Conservation (phyloP, 176 grass and related monocot genomes). For the Poa pratensis region DNA sequence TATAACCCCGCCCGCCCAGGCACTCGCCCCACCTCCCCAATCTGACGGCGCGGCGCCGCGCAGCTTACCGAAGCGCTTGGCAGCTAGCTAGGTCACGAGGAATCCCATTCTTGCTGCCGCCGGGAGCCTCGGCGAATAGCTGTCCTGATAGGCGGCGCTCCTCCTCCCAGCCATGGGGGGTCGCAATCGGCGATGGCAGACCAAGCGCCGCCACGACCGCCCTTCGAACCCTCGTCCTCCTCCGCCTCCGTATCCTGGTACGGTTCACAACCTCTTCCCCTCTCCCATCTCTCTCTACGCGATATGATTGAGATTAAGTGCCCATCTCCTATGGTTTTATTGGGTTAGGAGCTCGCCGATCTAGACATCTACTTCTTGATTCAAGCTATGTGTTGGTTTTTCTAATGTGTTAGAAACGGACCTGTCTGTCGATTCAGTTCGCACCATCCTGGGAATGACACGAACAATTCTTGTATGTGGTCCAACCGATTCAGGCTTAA, state of each 20-base stretch:
- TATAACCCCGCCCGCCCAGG: conserved; percentile 1
- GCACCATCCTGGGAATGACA: not conserved
- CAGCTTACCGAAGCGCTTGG: too few relatives aligned
- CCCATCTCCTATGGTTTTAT: not conserved
- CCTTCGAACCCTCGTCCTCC: conserved; percentile 6
- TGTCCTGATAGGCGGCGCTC: not conserved
- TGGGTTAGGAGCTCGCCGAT: not conserved
- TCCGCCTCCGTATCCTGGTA: conserved; percentile 33
- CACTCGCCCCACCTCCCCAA: not conserved
- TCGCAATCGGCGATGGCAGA: not conserved
- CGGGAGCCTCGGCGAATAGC: not conserved
- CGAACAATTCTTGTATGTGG: not conserved
- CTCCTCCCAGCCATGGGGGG: conserved; percentile 15
- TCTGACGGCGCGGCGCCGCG: not conserved
- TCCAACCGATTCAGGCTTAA: not conserved
- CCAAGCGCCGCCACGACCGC: conserved; percentile 9
- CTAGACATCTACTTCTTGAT: not conserved
- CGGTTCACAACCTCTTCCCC: not conserved
- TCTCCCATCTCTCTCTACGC: not conserved
- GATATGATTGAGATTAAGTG: not conserved
- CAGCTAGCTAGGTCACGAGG: conserved; percentile 7
- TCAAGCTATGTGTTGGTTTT: not conserved
- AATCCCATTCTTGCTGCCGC: not conserved
- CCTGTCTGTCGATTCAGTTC: not conserved
- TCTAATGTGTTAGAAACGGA: not conserved